Base-by-base conservation (phyloP, 2,329 filamentous ascomycete species). In the Botrytis hyacinthi region DNA sequence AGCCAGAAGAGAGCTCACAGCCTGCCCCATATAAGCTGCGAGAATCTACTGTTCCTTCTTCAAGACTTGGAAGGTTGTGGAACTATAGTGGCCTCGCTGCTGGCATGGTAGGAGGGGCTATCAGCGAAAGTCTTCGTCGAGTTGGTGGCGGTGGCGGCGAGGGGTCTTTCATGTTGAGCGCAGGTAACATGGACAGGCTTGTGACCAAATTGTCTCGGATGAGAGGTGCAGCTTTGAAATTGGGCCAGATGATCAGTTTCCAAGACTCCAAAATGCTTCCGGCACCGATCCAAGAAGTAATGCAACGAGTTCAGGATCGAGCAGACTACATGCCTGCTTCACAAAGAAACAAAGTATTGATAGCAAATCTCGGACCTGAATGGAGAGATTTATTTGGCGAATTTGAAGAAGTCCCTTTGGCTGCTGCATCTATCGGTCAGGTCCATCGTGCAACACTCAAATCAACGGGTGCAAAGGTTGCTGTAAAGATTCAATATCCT, bases 191-290 rank as follows among this genome's bases (percentile, higher is more conserved):
- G 88, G 95, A 98, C 81, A 89, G 97, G 66, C 87, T 99, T 14
- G 96, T 99, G 2, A 87, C 93, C 8, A 98, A 97, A 82, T 87
- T 99, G 4, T 98, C 95, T 4, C 92, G 93, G 35, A 99, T 99
- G 96, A 90, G 96, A 79, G 96, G 96, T 54, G 97, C 96, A 9
- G 96, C 96, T n/a, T 86, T 99, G 60, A 99, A 99, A 84, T 84
- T 99, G 40, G 97, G 96, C 0, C 96, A 99, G 84, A 96, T 98
- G 92, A 92, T 99, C 86, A 98, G 94, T 82, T 96, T 99, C 80
- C 96, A 99, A 85, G 96, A 99, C 83, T 90, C 93, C 54, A 98
- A 97, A 82, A 94, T 98, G 90, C 88, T 99, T 16, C 96, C 96
- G 0, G 89, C 88, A 0, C 89, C 93, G 1, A 94, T 99, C 68